Conservation (phyloP, 2,329 filamentous ascomycete genomes). For the Talaromyces sp. region DNA sequence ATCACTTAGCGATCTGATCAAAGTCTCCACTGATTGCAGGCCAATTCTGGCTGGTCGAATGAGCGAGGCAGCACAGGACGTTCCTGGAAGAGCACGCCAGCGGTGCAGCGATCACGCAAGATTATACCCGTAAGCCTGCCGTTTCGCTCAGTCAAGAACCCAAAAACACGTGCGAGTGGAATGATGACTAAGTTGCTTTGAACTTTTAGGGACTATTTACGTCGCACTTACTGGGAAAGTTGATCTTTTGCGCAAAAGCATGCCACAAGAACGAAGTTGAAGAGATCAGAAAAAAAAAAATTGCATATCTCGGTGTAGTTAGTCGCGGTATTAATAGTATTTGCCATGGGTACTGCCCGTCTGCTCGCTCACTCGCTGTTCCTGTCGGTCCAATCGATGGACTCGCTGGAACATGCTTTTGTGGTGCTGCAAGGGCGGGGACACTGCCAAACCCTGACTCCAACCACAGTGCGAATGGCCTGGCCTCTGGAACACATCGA, state of each 20-base stretch:
- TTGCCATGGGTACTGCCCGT: background rate
- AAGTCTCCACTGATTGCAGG: background rate
- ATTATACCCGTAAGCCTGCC: constrained; percentile 11
- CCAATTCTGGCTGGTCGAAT: constrained; percentile 9
- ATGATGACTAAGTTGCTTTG: background rate
- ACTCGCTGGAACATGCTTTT: background rate
- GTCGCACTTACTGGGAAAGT: background rate
- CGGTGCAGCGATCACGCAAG: constrained; percentile 14
- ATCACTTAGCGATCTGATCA: background rate
- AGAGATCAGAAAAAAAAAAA: background rate
- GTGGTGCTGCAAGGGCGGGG: constrained; percentile 4
- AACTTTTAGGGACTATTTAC: background rate
- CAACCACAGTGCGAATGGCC: background rate
- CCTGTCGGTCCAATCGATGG: background rate
- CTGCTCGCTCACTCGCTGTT: background rate
- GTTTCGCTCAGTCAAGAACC: background rate
- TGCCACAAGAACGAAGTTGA: background rate
- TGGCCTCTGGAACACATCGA: background rate
- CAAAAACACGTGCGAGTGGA: background rate
- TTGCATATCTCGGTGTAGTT: background rate
- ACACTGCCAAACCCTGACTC: constrained; percentile 3
- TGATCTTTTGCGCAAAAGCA: background rate
- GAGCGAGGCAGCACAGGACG: background rate
- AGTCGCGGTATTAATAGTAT: constrained; percentile 8
- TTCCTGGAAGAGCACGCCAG: constrained; percentile 10